Conservation (phyloP, 768 basidiomycete species). For the Lepiota subincarnata region DNA sequence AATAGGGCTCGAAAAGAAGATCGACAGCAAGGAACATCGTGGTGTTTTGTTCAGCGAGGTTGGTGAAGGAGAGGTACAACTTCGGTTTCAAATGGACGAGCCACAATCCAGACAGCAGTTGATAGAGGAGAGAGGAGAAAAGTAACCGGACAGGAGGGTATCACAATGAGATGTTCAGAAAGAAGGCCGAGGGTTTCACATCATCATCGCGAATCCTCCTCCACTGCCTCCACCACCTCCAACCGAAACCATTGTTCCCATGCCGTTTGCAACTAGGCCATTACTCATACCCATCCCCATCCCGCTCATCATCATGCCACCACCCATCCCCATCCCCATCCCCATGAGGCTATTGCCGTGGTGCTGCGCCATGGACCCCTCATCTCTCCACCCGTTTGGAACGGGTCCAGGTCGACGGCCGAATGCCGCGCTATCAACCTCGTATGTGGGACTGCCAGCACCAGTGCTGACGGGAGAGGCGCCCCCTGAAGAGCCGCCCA, state of each 20-base stretch:
- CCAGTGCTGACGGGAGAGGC: constrained; percentile 9
- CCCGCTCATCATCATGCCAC: constrained; percentile 3
- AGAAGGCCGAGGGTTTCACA: constrained; percentile 12
- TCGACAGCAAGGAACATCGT: not conserved
- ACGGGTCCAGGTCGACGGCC: not conserved
- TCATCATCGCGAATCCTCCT: constrained; percentile 21
- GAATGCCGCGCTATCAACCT: constrained; percentile 6
- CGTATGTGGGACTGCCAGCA: constrained; percentile 13
- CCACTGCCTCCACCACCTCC: constrained; percentile 18
- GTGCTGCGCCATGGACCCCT: not conserved
- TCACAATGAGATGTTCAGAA: constrained; percentile 7
- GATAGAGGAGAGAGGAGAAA: not conserved
- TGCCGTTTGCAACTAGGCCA: constrained; percentile 11
- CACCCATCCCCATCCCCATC: not conserved
- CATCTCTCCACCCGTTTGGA: constrained; percentile 10
- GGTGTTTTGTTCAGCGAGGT: not conserved
- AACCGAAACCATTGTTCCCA: constrained; percentile 15
- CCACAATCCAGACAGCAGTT: not conserved
- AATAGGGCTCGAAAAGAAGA: not conserved
- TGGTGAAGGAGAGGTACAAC: not conserved
- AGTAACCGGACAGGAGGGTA: constrained; percentile 2
- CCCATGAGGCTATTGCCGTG: constrained; percentile 6
- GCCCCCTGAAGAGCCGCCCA: constrained; percentile 9
- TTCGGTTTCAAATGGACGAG: not conserved
- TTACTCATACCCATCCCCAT: constrained; percentile 15